Percentiles rank a stretch among this genome's conserved stretches.
Conservation (phyloP, 2,329 filamentous ascomycete species). For the Nigrospora sphaerica region DNA sequence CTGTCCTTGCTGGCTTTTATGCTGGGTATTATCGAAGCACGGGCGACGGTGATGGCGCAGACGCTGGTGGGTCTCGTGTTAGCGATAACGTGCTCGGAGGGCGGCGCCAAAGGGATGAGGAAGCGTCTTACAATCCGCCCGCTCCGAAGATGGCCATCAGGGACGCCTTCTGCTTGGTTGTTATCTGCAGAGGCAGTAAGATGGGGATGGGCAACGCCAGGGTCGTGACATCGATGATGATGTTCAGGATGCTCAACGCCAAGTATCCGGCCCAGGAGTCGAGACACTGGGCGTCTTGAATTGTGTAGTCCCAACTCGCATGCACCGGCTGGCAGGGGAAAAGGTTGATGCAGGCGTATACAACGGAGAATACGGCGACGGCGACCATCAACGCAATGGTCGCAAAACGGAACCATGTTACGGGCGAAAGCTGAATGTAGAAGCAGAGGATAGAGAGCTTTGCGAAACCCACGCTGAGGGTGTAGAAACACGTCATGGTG, state of each 20-base stretch:
- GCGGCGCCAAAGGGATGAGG: background rate
- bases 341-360: slow-evolving; percentile 1
- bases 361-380: slow-evolving; percentile 1
- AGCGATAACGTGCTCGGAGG: background rate
- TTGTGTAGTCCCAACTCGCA: background rate
- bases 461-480: background rate
- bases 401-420: background rate
- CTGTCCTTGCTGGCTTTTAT: slow-evolving; percentile 1
- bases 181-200: slow-evolving; percentile 1
- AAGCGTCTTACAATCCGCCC: background rate
- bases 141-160: background rate
- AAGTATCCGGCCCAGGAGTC: background rate
- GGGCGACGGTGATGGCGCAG: slow-evolving; percentile 1
- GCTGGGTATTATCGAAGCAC: background rate
- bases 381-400: background rate
- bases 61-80: background rate
- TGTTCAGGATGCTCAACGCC: slow-evolving; percentile 2
- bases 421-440: slow-evolving; percentile 1
- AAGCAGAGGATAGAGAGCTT: slow-evolving; percentile 2
- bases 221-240: background rate
- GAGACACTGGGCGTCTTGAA: background rate
- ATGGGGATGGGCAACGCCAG: background rate
- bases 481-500: slow-evolving; percentile 1
- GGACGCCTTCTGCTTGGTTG: background rate
- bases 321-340: slow-evolving; percentile 1